Conservation (phyloP, 768 basidiomycete genomes). For the Tulasnella sp. region DNA sequence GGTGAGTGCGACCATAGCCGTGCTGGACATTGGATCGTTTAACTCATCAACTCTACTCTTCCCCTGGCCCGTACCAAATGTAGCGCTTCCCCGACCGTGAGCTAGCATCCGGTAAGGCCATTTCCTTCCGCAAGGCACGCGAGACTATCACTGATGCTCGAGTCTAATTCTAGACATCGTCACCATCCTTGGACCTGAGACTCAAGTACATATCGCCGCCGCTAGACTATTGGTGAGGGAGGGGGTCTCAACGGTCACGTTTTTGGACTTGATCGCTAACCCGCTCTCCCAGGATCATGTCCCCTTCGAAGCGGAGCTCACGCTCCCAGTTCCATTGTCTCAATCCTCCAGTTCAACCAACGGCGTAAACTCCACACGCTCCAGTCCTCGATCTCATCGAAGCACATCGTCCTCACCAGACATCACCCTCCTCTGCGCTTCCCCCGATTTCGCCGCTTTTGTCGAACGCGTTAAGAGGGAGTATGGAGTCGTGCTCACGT, state of each 20-base stretch:
- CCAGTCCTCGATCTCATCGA: too few species aligned
- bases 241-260: background rate
- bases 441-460: constrained; percentile 76
- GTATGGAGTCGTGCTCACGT: constrained; percentile 72
- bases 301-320: constrained; percentile 91
- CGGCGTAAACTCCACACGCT: too few species aligned
- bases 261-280: background rate
- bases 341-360: too few species aligned
- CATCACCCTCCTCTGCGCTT: constrained; percentile 58
- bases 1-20: background rate
- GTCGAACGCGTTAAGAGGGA: constrained; percentile 89
- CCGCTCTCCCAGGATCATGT: constrained; percentile 67
- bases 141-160: constrained; percentile 13
- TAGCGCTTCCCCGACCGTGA: constrained; percentile 82
- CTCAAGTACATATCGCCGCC: constrained; percentile 91
- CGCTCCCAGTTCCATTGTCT: constrained; percentile 41
- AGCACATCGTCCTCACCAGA: constrained; percentile 47
- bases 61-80: background rate
- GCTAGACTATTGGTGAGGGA: constrained; percentile 79
- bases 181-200: constrained; percentile 93
- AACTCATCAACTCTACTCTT: background rate
- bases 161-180: constrained; percentile 52
- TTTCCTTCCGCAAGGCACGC: background rate
- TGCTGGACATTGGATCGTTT: background rate
- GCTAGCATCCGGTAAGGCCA: constrained; percentile 45